Evolutionary conservation across 768 basidiomycete genomes (phyloP).

Genomic region (Amanita pseudoporphyria): DNA sequence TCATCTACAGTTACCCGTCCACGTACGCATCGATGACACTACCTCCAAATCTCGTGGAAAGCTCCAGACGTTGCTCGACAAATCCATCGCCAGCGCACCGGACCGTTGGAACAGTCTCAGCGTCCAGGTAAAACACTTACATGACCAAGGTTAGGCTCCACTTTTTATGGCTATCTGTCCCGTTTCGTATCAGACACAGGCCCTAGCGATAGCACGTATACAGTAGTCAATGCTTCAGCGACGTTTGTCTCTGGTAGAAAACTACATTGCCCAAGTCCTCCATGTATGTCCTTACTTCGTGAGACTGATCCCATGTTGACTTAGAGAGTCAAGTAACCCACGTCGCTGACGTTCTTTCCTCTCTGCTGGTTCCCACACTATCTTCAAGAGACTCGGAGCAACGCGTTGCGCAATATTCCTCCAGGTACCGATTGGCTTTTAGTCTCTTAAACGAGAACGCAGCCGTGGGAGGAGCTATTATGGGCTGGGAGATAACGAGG

Average conservation of each 20-base stretch:
- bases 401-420: slow-evolving; percentile 65
- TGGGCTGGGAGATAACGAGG: slow-evolving; percentile 64
- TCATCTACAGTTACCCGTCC: slow-evolving; percentile 37
- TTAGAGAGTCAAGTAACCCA: too few relatives aligned
- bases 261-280: too few relatives aligned
- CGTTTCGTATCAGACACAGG: not conserved
- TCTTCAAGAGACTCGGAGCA: too few relatives aligned
- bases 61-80: slow-evolving; percentile 17
- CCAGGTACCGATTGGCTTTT: slow-evolving; percentile 82
- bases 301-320: too few relatives aligned
- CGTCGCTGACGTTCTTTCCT: too few relatives aligned
- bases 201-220: slow-evolving; percentile 14
- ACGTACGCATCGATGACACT: slow-evolving; percentile 26
- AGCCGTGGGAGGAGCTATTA: slow-evolving; percentile 45
- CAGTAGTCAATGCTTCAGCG: slow-evolving; percentile 9
- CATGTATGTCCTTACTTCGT: too few relatives aligned
- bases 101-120: slow-evolving; percentile 35
- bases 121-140: slow-evolving; percentile 20
- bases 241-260: not conserved
- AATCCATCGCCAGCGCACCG: slow-evolving; percentile 16
- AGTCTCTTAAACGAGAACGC: slow-evolving; percentile 89
- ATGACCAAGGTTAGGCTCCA: slow-evolving; percentile 24
- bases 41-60: not conserved
- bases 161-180: not conserved
- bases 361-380: too few relatives aligned